Evolutionary conservation across 768 basidiomycete species (phyloP).

Genomic region (Artomyces pyxidatus): DNA sequence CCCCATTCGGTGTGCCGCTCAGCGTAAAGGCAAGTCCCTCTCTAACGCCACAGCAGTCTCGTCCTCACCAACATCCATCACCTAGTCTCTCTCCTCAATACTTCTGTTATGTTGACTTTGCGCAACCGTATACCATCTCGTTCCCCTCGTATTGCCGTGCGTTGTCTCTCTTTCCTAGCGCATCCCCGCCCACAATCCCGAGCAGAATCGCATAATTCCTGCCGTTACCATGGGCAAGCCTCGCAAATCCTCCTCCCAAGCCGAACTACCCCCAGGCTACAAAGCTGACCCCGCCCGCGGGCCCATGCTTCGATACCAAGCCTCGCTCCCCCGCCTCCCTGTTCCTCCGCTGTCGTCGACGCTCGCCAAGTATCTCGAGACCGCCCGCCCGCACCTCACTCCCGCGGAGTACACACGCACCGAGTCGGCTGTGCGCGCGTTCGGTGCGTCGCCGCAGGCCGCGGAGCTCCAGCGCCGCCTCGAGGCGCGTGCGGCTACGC

Average conservation of each 20-base stretch:
- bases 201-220: not conserved
- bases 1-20: too few relatives aligned
- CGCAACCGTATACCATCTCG: not conserved
- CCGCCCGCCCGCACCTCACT: constrained; percentile 70
- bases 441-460: constrained; percentile 61
- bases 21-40: too few relatives aligned
- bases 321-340: constrained; percentile 68
- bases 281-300: constrained; percentile 46
- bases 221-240: not conserved
- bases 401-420: constrained; percentile 54
- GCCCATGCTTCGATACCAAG: constrained; percentile 68
- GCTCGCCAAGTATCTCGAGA: constrained; percentile 80
- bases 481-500: constrained; percentile 60
- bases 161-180: not conserved
- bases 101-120: not conserved
- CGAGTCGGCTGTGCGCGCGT: constrained; percentile 49
- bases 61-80: too few relatives aligned
- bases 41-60: too few relatives aligned
- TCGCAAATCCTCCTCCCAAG: not conserved
- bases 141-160: not conserved
- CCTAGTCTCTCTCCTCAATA: too few relatives aligned
- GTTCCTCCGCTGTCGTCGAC: constrained; percentile 82
- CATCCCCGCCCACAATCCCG: not conserved
- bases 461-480: constrained; percentile 72
- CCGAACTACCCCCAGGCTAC: constrained; percentile 34